phyloP scores from a whole-genome alignment of 2,329 filamentous ascomycete genomes.

The Claviceps capensis region DNA sequence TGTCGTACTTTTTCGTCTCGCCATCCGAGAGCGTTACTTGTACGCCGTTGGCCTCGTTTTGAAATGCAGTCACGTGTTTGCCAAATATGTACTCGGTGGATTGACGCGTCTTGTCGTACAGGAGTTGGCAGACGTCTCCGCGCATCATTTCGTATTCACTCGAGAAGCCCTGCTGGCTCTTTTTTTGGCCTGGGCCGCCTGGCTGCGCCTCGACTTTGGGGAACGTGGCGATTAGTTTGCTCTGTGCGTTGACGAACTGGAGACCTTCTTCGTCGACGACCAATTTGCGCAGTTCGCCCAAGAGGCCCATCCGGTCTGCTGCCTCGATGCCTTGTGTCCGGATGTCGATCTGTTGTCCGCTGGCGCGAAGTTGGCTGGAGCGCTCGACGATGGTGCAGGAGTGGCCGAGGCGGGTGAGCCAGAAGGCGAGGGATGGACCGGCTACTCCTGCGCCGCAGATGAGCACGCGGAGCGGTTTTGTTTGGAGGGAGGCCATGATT shows the following conservation, averaged over 20 bases:
- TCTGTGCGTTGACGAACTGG: slow-evolving; percentile 27
- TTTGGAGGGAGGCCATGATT: not conserved
- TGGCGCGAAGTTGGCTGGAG: slow-evolving; percentile 19
- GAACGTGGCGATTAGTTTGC: slow-evolving; percentile 25
- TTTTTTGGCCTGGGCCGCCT: slow-evolving; percentile 19
- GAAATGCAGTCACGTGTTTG: slow-evolving; percentile 15
- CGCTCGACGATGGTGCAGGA: slow-evolving; percentile 31
- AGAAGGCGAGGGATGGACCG: slow-evolving; percentile 28
- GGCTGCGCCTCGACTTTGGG: slow-evolving; percentile 16
- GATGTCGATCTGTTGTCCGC: slow-evolving; percentile 33
- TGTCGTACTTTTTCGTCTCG: slow-evolving; percentile 27
- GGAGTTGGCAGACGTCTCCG: slow-evolving; percentile 36
- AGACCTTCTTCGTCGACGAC: slow-evolving; percentile 34
- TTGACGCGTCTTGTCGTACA: slow-evolving; percentile 28
- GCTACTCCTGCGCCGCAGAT: slow-evolving; percentile 34
- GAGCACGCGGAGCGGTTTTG: slow-evolving; percentile 29
- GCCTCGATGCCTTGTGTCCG: slow-evolving; percentile 27
- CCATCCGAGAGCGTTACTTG: slow-evolving; percentile 31
- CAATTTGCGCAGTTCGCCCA: slow-evolving; percentile 20
- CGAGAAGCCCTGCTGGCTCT: slow-evolving; percentile 29
- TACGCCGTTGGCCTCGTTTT: slow-evolving; percentile 18
- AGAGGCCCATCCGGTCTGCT: slow-evolving; percentile 25
- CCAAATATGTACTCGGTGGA: slow-evolving; percentile 16
- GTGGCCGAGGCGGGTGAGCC: slow-evolving; percentile 23
- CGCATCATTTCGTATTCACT: slow-evolving; percentile 48